Conservation (phyloP, 371 early-diverging fungal species). For the Mucor velutinosus region DNA sequence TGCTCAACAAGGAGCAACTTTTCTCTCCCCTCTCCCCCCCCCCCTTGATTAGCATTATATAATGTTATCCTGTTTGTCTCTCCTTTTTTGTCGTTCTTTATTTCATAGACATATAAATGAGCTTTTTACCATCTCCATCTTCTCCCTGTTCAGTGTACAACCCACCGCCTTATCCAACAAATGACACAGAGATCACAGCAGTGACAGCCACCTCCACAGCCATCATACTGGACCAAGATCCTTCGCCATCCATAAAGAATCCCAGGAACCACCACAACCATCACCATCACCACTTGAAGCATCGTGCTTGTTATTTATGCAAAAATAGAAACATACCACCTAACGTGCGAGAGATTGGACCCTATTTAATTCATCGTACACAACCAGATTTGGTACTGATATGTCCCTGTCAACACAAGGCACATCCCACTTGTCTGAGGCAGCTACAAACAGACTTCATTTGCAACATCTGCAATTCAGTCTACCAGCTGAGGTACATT, state of each 20-base stretch:
- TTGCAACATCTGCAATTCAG: slow-evolving; percentile 29
- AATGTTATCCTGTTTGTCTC: neutral
- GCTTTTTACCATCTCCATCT: neutral
- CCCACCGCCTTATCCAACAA: slow-evolving; percentile 6
- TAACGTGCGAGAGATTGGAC: slow-evolving; percentile 14
- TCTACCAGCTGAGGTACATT: slow-evolving; percentile 23
- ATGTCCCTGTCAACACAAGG: slow-evolving; percentile 24
- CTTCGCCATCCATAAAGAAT: neutral
- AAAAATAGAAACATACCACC: neutral
- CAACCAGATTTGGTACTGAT: slow-evolving; percentile 11
- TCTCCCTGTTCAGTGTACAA: neutral
- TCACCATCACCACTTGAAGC: neutral
- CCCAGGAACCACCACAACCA: neutral
- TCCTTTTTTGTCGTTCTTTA: neutral
- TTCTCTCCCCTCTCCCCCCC: no score
- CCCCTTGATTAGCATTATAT: slow-evolving; percentile 7
- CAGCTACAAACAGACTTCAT: slow-evolving; percentile 7
- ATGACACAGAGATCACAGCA: neutral
- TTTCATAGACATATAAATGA: neutral
- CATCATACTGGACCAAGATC: neutral
- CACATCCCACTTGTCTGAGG: slow-evolving; percentile 31
- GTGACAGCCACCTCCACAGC: neutral
- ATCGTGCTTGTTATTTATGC: slow-evolving; percentile 7
- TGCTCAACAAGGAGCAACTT: slow-evolving; percentile 5
- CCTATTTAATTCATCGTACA: slow-evolving; percentile 21